phyloP scores from a whole-genome alignment of 2,329 filamentous ascomycete genomes.

The Exophiala viscosa region DNA sequence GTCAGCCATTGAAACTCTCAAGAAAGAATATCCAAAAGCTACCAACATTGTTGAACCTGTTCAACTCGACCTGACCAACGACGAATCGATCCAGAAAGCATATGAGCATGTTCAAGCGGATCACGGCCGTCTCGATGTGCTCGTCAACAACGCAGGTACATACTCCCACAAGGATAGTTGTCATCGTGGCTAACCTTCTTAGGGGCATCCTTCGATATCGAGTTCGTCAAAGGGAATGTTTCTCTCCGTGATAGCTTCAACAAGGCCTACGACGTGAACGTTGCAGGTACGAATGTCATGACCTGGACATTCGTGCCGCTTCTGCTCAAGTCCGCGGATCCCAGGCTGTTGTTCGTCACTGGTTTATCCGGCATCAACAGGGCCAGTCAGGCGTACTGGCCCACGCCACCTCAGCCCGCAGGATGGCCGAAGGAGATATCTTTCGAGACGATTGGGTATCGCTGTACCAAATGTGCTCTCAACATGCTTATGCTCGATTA shows the following conservation, averaged over 20 bases:
- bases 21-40: conserved; percentile 19
- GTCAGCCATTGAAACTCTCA: conserved; percentile 13
- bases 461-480: conserved; percentile 43
- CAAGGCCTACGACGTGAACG: conserved; percentile 27
- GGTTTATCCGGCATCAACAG: conserved; percentile 29
- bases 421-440: conserved; percentile 45
- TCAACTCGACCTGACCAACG: conserved; percentile 33
- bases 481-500: conserved; percentile 38
- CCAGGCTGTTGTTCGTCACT: conserved; percentile 36
- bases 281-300: conserved; percentile 22
- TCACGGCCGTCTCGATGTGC: conserved; percentile 33
- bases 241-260: conserved; percentile 43
- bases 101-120: conserved; percentile 27
- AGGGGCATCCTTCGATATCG: conserved; percentile 31
- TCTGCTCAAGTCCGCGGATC: conserved; percentile 29
- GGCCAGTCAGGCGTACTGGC: conserved; percentile 10
- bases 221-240: conserved; percentile 29
- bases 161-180: conserved; percentile 17
- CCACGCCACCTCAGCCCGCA: conserved; percentile 27
- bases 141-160: conserved; percentile 35
- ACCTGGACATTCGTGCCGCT: conserved; percentile 31
- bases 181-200: conserved; percentile 6
- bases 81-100: conserved; percentile 31
- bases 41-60: conserved; percentile 30
- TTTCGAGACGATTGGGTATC: conserved; percentile 31